Evolutionary conservation across 75 land plant species (phyloP).

Genomic region (Pinus tabuliformis): DNA sequence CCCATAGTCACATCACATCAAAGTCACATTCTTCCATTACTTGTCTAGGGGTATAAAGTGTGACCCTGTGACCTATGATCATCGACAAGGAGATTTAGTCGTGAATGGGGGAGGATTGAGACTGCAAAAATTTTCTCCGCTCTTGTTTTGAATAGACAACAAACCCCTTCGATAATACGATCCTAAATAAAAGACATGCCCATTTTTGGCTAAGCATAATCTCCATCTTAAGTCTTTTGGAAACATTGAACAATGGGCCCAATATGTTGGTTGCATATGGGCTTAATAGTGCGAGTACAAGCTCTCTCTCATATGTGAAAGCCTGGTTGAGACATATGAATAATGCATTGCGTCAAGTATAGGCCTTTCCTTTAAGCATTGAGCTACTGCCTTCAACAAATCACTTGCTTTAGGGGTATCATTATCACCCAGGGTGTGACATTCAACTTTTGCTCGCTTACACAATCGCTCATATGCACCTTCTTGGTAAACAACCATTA

Average conservation of each 20-base stretch:
- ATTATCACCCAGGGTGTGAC: slow-evolving; percentile 81
- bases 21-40: too few relatives aligned
- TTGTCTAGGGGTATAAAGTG: too few relatives aligned
- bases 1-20: too few relatives aligned
- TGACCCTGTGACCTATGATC: too few relatives aligned
- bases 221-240: slow-evolving; percentile 32
- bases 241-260: slow-evolving; percentile 52
- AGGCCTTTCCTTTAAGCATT: slow-evolving; percentile 88
- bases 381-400: slow-evolving; percentile 78
- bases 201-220: slow-evolving; percentile 38
- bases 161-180: too few relatives aligned
- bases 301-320: slow-evolving; percentile 94
- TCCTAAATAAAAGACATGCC: too few relatives aligned
- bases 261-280: slow-evolving; percentile 59
- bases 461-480: too few relatives aligned
- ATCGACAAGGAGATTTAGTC: too few relatives aligned
- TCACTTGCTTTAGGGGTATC: slow-evolving; percentile 96
- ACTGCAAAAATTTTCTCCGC: too few relatives aligned
- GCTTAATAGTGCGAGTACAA: slow-evolving; percentile 71
- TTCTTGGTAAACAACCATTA: too few relatives aligned
- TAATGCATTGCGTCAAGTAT: slow-evolving; percentile 94
- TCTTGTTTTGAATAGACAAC: too few relatives aligned
- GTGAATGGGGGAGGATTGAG: too few relatives aligned
- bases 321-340: slow-evolving; percentile 89
- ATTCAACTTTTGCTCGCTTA: slow-evolving; percentile 93